Evolutionary conservation across 345 rosid species (phyloP), one percentile per base, ranked within the genome.

Genomic region (Gossypium stocksii): DNA sequence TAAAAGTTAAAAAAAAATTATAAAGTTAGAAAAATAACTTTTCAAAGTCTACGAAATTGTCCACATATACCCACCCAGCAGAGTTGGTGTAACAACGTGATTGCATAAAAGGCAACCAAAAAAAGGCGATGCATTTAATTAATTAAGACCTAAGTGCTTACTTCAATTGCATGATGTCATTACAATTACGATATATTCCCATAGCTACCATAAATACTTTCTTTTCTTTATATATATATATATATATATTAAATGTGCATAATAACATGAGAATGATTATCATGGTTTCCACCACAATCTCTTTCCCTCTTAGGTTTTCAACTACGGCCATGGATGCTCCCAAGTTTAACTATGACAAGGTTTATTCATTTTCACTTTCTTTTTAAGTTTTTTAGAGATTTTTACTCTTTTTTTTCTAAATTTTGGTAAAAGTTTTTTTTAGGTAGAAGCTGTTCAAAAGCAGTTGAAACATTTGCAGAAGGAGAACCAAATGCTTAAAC

Each of bases 401-500:
- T 62, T 34, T 20, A 44, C 3, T 54, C 59, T 29, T 34, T 2
- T 16, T 16, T 10, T 34, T 8, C 3, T 7, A 38, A 7, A 38
- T 17, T 38, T 16, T 29, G 3, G 10, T 4, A 3, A 3, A 66
- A 9, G 0, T 22, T 13, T 72, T 4, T 29, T 34, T 34, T 78
- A 76, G 89, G 68, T 77, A 58, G 78, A 78, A 53, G 12, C 43
- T 3, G 75, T 80, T 1, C 73, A 48, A 63, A 71, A 11, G 5
- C 81, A 86, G 67, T 46, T 88, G 82, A 77, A 82, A 56, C 63
- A 49, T 2, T 34, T 72, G 72, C 77, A 61, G 56, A 86, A 81
- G 51, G 83, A 83, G 79, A 88, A 88, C 10, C 85, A 86, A 67
- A 52, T 23, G 8, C 83, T 86, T 15, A 82, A 69, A 34, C 41